Conservation (phyloP, 768 basidiomycete species). For the Tulasnella sp. region DNA sequence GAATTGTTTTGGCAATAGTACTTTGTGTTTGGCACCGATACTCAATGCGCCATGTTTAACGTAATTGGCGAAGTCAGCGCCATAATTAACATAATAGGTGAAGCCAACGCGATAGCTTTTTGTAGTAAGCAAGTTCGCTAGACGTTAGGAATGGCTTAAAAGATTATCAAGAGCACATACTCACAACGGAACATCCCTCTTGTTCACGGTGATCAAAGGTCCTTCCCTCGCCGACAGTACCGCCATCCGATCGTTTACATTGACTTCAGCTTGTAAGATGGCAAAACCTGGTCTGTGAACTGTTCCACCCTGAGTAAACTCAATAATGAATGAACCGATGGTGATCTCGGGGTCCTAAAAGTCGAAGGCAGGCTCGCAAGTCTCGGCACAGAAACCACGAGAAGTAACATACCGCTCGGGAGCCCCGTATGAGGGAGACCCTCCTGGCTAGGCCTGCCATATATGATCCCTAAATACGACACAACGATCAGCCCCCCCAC, state of each 20-base stretch:
- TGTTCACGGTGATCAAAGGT: not conserved
- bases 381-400: not conserved
- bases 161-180: not conserved
- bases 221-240: not conserved
- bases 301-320: not conserved
- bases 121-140: not conserved
- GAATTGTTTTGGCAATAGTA: not conserved
- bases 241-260: not conserved
- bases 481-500: not conserved
- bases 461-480: not conserved
- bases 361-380: not conserved
- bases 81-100: not conserved
- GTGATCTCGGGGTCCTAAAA: not conserved
- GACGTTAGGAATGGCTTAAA: not conserved
- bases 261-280: not conserved
- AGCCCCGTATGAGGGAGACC: not conserved
- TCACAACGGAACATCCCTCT: not conserved
- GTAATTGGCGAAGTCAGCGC: not conserved
- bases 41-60: not conserved
- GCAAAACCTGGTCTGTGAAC: not conserved
- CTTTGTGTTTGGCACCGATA: not conserved
- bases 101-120: not conserved
- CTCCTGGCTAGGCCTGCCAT: not conserved
- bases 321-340: not conserved
- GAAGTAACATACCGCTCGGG: not conserved